Evolutionary conservation across 2,329 filamentous ascomycete genomes (phyloP), one percentile per base, ranked within the genome.

Genomic region (Alternaria atra): DNA sequence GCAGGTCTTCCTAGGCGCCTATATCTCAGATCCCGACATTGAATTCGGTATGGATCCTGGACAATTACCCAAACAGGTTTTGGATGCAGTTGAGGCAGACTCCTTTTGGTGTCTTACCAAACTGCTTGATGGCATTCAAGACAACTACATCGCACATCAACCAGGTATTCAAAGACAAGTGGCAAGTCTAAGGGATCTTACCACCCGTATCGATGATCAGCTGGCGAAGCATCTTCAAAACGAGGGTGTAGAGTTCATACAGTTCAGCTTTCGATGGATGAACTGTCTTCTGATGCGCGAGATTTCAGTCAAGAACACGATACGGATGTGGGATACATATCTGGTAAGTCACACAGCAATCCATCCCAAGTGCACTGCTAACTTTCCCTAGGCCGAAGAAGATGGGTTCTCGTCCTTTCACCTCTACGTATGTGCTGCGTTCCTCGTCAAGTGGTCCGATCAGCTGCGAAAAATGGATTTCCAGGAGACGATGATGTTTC

Each of bases 241-340:
- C 25, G 93, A 98, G 79, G 90, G 93, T 32, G 93, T 99, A 29
- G 95, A 99, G 77, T 99, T 99, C 75, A 99, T 99, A 73, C 95
- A 99, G 76, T 99, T 99, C 81, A 97, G 93, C 80, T 99, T 99
- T 78, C 87, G 95, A 58, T 99, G 95, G 95, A 99, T 99, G 95
- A 99, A 99, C 74, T 99, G 95, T 79, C 87, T 99, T 53, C 84
- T 99, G 67, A 99, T 99, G 95, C 88, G 95, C 65, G 95, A 99
- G 81, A 91, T 99, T 67, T 97, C 91, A 76, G 94, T 99, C 58
- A 92, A 90, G 78, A 98, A 97, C 77, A 97, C 93, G 0, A 97
- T 99, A 66, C 87, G 95, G 70, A 99, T 99, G 95, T 99, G 95
- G 95, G 95, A 99, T 80, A 99, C 95, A 27, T 99, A 99, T 81